Evolutionary conservation across 257 asterid genomes (phyloP), one percentile per base, ranked within the genome.

Genomic region (Plantago major): DNA sequence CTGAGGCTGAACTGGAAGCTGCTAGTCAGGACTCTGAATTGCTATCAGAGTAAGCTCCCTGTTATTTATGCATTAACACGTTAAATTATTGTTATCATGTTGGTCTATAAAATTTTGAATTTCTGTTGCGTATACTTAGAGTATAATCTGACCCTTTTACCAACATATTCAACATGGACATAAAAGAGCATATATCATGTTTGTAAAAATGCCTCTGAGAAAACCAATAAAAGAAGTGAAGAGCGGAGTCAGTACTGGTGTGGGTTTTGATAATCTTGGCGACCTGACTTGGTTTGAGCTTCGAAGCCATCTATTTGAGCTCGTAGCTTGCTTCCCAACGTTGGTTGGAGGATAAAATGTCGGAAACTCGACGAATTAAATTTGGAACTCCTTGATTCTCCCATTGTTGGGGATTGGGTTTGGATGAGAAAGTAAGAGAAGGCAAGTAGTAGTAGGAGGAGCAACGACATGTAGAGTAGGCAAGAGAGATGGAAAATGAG

Each of bases 111-210:
- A n/a, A n/a, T n/a, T n/a, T n/a, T n/a, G n/a, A n/a, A n/a, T n/a
- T n/a, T n/a, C n/a, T n/a, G n/a, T n/a, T n/a, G n/a, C n/a, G n/a
- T n/a, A n/a, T n/a, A n/a, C n/a, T n/a, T n/a, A n/a, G n/a, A n/a
- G n/a, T n/a, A n/a, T n/a, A n/a, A n/a, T n/a, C n/a, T n/a, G n/a
- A n/a, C n/a, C n/a, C n/a, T n/a, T n/a, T n/a, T n/a, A n/a, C n/a
- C n/a, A 91, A 95, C 81, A 93, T 86, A 68, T 81, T 78, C 42
- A 91, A 73, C 95, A 91, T 81, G 22, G 89, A 82, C 62, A 78
- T 73, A 68, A 73, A 89, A 70, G 95, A 91, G 83, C 74, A 28
- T 70, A 82, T 57, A 77, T 86, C 93, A 16, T 88, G 98, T 69
- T 84, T 81, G 95, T 91, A 88, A 60, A 72, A 86, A 73, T 64